Base-by-base conservation (phyloP, 176 grass and related monocot species). In the Carex cristatella region DNA sequence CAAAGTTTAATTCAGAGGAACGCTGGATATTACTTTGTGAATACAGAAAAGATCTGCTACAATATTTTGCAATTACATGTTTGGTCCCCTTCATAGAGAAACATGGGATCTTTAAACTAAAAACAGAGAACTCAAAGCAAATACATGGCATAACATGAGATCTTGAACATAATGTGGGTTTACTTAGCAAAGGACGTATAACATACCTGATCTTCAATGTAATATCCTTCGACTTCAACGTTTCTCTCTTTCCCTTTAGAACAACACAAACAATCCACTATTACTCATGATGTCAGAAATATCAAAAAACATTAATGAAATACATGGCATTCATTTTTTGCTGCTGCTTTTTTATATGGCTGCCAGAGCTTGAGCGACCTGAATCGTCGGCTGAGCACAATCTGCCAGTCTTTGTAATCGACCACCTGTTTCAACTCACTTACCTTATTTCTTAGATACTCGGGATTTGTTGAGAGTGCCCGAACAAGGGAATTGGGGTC, bases 151-250 rank as follows among this genome's bases (percentile, higher is more conserved):
- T 72, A 44, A 44, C 2, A 4, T 15, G 32, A 32, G 10, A 9
- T 14, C 55, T 55, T 31, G 4, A 30, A 56, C 28, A 31, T 55
- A 5, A 5, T 1, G 14, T 85, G 23, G 9, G 38, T 69, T 82
- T 48, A 72, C 12, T 60, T 30, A 30, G 73, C 83, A 35, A 49
- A 84, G 59, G 28, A 76, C 68, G 16, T 16, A 23, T 46, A 75
- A 33, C 10, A 63, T 86, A 98, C 95, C 93, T 98, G 87, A 33
- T 98, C 95, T 90, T 95, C 91, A 11, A 2, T 89, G 30, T 93
- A 87, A 23, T 23, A 18, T 95, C 93, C 78, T 98, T 94, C 66
- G 40, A 80, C 65, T 83, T 89, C 81, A 93, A 85, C 35, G 62
- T 70, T 79, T 81, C n/a, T 32, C 23, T 23, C 4, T 80, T 86